These are phyloP conservation scores for Talaromyces liani DNA, from an alignment of 495 filamentous ascomycete species.

Conservation along the genomic window DNA sequence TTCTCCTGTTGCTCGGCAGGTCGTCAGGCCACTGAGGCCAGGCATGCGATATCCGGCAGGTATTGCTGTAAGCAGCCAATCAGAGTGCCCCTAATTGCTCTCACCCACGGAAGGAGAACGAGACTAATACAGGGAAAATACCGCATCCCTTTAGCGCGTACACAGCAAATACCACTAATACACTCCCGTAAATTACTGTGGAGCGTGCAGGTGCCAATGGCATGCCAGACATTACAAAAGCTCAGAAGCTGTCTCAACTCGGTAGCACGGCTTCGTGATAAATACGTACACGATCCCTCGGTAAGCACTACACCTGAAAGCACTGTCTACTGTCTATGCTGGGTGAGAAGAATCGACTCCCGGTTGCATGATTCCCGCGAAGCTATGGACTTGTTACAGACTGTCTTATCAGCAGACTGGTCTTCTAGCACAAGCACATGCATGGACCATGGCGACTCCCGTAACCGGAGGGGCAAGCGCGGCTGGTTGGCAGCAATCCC, in stretches of 20 bases:
- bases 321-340: neutral
- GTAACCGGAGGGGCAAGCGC: neutral
- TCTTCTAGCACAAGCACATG: neutral
- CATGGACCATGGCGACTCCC: neutral
- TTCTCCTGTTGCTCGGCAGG: neutral
- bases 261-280: neutral
- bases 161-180: neutral
- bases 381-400: neutral
- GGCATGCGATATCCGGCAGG: constrained; percentile 1
- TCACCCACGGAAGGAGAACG: neutral
- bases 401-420: neutral
- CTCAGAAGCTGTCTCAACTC: neutral
- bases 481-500: neutral
- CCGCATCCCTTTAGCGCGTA: neutral
- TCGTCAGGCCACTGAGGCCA: neutral
- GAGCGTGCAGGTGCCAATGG: neutral
- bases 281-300: neutral
- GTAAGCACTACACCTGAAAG: neutral
- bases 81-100: neutral
- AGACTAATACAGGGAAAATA: constrained; percentile 3
- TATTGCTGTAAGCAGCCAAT: neutral
- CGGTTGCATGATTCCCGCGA: neutral
- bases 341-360: neutral
- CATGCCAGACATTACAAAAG: constrained; percentile 4
- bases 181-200: neutral